phyloP scores from a whole-genome alignment of 495 filamentous ascomycete genomes.

The Ascobolus immersus region DNA sequence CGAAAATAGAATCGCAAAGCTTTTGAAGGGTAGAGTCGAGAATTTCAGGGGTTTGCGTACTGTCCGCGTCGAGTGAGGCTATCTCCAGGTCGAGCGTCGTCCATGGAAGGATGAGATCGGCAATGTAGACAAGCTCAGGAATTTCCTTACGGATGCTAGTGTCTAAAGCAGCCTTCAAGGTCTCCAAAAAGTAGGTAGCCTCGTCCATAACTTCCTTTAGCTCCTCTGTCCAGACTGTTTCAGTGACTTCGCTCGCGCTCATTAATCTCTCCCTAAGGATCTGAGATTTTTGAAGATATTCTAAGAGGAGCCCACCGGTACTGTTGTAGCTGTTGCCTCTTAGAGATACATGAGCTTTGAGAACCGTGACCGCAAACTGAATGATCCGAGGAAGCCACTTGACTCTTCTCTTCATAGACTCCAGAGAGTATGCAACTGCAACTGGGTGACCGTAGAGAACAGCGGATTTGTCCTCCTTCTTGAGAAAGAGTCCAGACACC shows the following conservation, averaged over 20 bases:
- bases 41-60: slow-evolving; percentile 1
- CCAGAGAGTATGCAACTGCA: background rate
- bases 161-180: slow-evolving; percentile 22
- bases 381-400: background rate
- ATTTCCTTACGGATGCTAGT: slow-evolving; percentile 7
- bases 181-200: slow-evolving; percentile 20
- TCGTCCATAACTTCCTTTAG: slow-evolving; percentile 20
- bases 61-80: background rate
- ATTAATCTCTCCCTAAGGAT: slow-evolving; percentile 5
- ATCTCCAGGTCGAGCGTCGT: slow-evolving; percentile 3
- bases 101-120: slow-evolving; percentile 10
- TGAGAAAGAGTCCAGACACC: background rate
- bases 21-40: slow-evolving; percentile 34
- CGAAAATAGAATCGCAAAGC: slow-evolving; percentile 38
- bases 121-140: slow-evolving; percentile 12
- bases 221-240: slow-evolving; percentile 9
- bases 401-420: background rate
- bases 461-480: background rate
- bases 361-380: background rate
- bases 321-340: too few species aligned
- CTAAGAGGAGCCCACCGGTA: too few species aligned
- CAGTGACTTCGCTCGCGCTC: slow-evolving; percentile 6
- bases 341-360: background rate
- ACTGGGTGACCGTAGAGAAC: background rate
- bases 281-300: slow-evolving; percentile 10